Percentiles rank a stretch among this genome's conserved stretches.
Evolutionary conservation across 345 rosid genomes (phyloP).

Genomic region (Chamaenerion angustifolium): DNA sequence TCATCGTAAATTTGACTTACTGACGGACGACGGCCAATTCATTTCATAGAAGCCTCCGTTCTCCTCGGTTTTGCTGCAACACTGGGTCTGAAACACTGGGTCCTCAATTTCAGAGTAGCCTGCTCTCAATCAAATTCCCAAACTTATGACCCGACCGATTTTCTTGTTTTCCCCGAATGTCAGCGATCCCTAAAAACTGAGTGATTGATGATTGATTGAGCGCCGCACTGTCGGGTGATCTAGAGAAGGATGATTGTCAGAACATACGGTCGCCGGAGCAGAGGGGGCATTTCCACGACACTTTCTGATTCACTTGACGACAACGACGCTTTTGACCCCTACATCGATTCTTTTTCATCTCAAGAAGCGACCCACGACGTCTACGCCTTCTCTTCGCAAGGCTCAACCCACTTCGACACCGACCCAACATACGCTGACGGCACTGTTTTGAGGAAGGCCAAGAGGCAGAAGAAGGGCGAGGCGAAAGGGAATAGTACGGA

Average conservation of each 20-base stretch:
- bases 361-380: conserved; percentile 37
- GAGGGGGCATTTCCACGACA: conserved; percentile 34
- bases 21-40: too few relatives aligned
- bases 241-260: conserved; percentile 55
- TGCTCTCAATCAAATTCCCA: too few relatives aligned
- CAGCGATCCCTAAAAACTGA: not conserved
- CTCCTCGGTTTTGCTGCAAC: too few relatives aligned
- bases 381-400: conserved; percentile 41
- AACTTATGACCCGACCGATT: too few relatives aligned
- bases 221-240: not conserved
- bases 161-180: conserved; percentile 3
- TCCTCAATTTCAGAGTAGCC: too few relatives aligned
- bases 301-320: conserved; percentile 36
- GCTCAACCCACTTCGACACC: conserved; percentile 29
- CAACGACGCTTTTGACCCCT: conserved; percentile 25
- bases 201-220: not conserved
- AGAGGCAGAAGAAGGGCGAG: conserved; percentile 39
- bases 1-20: too few relatives aligned
- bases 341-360: conserved; percentile 24
- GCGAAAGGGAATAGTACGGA: conserved; percentile 4
- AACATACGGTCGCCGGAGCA: conserved; percentile 85
- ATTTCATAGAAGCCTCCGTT: too few relatives aligned
- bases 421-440: conserved; percentile 17
- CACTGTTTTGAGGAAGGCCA: conserved; percentile 26
- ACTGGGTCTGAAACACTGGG: too few relatives aligned